Evolutionary conservation across 345 rosid species (phyloP).

Genomic region (Mallotus nudiflorus): DNA sequence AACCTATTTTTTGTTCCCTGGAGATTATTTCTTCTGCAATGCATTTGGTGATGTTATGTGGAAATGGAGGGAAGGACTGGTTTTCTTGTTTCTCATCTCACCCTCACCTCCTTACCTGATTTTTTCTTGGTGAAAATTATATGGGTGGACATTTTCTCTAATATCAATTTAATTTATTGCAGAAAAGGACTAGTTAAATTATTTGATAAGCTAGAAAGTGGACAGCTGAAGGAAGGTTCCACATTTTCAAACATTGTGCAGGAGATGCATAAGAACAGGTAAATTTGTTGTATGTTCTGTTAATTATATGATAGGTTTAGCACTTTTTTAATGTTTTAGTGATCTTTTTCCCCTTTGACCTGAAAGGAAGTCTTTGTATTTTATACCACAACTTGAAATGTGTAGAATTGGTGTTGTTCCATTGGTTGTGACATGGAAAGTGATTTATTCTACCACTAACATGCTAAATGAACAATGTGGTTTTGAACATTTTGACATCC

Average conservation of each 20-base stretch:
- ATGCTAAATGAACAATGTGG: not conserved
- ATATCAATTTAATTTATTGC: constrained; percentile 16
- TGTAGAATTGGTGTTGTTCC: not conserved
- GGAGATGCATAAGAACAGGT: constrained; percentile 76
- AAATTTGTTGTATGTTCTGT: not conserved
- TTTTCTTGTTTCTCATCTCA: not conserved
- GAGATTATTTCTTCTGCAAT: no score
- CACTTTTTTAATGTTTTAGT: not conserved
- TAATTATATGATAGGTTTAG: no score
- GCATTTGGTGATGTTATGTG: no score
- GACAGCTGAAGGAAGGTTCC: constrained; percentile 48
- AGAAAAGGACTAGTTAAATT: constrained; percentile 79
- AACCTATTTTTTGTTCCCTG: no score
- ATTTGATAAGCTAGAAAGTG: constrained; percentile 65
- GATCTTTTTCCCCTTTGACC: not conserved
- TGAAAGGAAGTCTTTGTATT: not conserved
- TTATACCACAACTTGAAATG: not conserved
- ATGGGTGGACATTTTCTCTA: not conserved
- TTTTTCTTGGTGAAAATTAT: no score
- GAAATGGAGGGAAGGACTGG: not conserved
- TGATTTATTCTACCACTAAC: not conserved
- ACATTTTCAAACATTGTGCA: constrained; percentile 49
- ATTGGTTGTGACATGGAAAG: not conserved
- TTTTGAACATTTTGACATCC: not conserved
- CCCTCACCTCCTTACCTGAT: not conserved